Evolutionary conservation across 495 filamentous ascomycete species (phyloP).

Genomic region (Chaetomium cochliodes): DNA sequence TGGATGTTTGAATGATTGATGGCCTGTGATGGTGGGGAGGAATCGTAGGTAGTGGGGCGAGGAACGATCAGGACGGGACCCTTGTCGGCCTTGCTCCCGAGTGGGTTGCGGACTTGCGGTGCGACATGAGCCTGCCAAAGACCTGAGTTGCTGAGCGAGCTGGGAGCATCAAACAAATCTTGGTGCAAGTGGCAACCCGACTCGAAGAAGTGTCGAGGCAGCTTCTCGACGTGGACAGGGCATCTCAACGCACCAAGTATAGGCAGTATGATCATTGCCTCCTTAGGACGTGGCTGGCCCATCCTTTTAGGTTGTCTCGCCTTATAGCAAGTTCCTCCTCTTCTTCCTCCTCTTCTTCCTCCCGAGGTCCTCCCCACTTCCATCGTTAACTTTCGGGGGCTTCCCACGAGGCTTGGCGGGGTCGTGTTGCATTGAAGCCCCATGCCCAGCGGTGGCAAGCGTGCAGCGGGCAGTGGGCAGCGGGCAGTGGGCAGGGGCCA

Average conservation of each 20-base stretch:
- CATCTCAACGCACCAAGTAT: too few species aligned
- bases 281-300: background rate
- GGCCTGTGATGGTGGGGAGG: too few species aligned
- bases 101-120: conserved; percentile 9
- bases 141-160: too few species aligned
- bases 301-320: background rate
- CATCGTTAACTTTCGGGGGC: background rate
- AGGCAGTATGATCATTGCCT: background rate
- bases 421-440: background rate
- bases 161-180: background rate
- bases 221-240: background rate
- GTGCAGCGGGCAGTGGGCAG: background rate
- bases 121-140: background rate
- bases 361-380: background rate
- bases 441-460: background rate
- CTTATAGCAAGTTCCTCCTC: background rate
- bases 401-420: conserved; percentile 5
- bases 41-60: background rate
- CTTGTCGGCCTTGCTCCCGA: conserved; percentile 1
- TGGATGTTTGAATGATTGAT: background rate
- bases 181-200: too few species aligned
- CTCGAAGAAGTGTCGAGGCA: too few species aligned
- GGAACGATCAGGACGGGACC: background rate
- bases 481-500: conserved; percentile 6
- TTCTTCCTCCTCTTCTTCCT: background rate